phyloP scores from a whole-genome alignment of 2,329 filamentous ascomycete species.

The Sclerotinia borealis region DNA sequence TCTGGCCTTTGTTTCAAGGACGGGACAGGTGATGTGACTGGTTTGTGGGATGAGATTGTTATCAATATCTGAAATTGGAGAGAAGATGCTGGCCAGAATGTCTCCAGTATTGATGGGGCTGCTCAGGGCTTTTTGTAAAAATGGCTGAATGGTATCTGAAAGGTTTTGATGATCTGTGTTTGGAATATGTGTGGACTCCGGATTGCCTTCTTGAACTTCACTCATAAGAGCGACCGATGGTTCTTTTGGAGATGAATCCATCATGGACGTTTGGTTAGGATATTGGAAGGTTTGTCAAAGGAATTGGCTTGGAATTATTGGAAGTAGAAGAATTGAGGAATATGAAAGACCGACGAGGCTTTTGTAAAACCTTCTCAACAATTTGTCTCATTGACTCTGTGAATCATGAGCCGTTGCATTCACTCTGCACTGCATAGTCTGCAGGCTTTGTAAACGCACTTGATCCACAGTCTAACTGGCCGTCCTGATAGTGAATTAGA shows the following conservation, averaged over 20 bases:
- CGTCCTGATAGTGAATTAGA: too few relatives aligned
- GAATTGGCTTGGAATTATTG: background rate
- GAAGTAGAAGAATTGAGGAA: too few relatives aligned
- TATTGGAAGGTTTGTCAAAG: background rate
- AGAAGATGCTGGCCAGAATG: background rate
- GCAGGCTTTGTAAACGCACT: too few relatives aligned
- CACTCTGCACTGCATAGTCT: too few relatives aligned
- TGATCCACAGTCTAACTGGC: too few relatives aligned
- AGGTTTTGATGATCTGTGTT: background rate
- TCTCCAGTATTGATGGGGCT: background rate
- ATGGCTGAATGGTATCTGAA: background rate
- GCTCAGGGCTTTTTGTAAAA: background rate
- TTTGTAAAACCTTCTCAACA: background rate
- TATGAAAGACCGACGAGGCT: accelerated
- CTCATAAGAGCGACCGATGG: background rate
- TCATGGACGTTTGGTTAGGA: background rate
- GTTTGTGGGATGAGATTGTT: too few relatives aligned
- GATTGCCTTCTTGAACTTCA: background rate
- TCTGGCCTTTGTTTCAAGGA: background rate
- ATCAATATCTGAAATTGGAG: too few relatives aligned
- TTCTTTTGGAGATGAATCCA: background rate
- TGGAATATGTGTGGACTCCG: too few relatives aligned
- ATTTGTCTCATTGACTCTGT: background rate
- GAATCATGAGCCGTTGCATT: too few relatives aligned
- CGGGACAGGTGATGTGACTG: background rate